Evolutionary conservation across 441 rosid genomes (phyloP).

Genomic region (Populus hybrid): DNA sequence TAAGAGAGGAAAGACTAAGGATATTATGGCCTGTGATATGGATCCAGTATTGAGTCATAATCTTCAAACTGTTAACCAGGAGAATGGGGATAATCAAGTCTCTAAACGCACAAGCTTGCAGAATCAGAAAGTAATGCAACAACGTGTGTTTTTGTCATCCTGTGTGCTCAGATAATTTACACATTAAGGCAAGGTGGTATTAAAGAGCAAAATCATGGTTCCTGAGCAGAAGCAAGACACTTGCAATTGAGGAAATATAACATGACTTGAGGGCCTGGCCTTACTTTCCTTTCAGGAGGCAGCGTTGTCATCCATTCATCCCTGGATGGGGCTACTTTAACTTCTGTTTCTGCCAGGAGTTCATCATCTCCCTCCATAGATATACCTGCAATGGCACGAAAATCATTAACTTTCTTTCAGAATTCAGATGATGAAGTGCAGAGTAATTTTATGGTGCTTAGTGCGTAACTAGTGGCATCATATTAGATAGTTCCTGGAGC

Average conservation of each 20-base stretch:
- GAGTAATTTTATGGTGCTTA: background rate
- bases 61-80: background rate
- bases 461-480: background rate
- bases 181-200: background rate
- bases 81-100: background rate
- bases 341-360: slow-evolving; percentile 66
- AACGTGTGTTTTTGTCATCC: background rate
- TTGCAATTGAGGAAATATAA: background rate
- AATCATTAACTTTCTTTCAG: slow-evolving; percentile 11
- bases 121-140: background rate
- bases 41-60: background rate
- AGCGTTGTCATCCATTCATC: slow-evolving; percentile 99
- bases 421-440: background rate
- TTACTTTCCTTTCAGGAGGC: slow-evolving; percentile 93
- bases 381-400: slow-evolving; percentile 55
- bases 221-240: background rate
- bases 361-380: slow-evolving; percentile 97
- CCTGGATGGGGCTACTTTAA: slow-evolving; percentile 64
- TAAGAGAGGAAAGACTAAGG: background rate
- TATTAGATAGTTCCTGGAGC: background rate
- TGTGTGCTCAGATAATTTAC: background rate
- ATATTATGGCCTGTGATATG: background rate
- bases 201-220: background rate
- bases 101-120: background rate
- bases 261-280: slow-evolving; percentile 12